These are phyloP conservation scores for Alternaria metachromatica DNA, from an alignment of 2,329 filamentous ascomycete species.

Conservation along the genomic window DNA sequence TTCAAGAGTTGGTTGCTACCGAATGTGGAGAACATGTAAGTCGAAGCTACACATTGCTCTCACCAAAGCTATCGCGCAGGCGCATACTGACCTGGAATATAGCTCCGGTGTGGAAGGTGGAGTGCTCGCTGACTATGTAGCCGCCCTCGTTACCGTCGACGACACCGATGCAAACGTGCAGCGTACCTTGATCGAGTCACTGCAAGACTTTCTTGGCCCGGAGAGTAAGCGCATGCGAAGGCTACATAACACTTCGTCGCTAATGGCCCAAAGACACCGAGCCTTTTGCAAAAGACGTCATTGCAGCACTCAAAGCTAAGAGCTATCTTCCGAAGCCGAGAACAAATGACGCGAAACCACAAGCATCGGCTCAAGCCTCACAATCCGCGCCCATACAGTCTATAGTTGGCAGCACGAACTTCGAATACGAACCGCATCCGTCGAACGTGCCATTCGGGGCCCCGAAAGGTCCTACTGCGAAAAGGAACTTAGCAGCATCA, in stretches of 20 bases:
- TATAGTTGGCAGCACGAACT: slow-evolving; percentile 28
- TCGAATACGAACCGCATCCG: slow-evolving; percentile 25
- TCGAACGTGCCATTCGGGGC: slow-evolving; percentile 28
- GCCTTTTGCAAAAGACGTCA: slow-evolving; percentile 74
- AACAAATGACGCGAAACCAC: background rate
- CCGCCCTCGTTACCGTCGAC: slow-evolving; percentile 72
- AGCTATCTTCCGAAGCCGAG: slow-evolving; percentile 38
- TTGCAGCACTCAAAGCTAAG: slow-evolving; percentile 68
- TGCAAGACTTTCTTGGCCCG: slow-evolving; percentile 77
- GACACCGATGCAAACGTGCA: slow-evolving; percentile 69
- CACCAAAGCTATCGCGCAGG: background rate
- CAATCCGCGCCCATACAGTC: slow-evolving; percentile 32
- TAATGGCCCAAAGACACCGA: slow-evolving; percentile 57
- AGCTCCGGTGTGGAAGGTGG: slow-evolving; percentile 82
- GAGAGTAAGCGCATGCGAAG: slow-evolving; percentile 48
- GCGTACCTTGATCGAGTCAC: slow-evolving; percentile 72
- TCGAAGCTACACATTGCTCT: slow-evolving; percentile 15
- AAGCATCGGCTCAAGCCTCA: slow-evolving; percentile 5
- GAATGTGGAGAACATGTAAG: slow-evolving; percentile 76
- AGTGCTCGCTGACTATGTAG: slow-evolving; percentile 83
- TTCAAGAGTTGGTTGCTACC: slow-evolving; percentile 81
- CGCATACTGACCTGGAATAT: slow-evolving; percentile 6
- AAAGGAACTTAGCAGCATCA: slow-evolving; percentile 11
- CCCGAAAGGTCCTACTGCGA: slow-evolving; percentile 31
- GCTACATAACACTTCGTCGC: background rate